Evolutionary conservation across 345 rosid genomes (phyloP).

Genomic region (Camelina laxa): DNA sequence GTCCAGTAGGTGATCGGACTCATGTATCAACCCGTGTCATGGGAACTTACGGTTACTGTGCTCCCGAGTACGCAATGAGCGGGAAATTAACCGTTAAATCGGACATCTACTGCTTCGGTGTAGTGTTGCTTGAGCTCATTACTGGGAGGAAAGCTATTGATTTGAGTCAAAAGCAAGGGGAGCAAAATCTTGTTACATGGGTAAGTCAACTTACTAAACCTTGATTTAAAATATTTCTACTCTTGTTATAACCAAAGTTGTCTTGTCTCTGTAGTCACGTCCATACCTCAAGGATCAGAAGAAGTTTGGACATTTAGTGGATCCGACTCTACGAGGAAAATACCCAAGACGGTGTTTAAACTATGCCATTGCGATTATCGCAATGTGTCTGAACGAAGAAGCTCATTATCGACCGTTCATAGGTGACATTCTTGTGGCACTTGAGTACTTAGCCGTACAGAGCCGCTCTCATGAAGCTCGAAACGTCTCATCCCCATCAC

Average conservation of each 20-base stretch:
- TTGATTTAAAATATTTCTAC: not conserved
- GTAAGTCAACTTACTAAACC: constrained; percentile 49
- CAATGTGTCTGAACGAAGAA: constrained; percentile 96
- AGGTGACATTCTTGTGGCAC: constrained; percentile 86
- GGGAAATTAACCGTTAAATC: constrained; percentile 93
- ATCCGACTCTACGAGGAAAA: constrained; percentile 71
- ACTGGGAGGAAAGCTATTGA: constrained; percentile 92
- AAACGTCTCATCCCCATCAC: constrained; percentile 35
- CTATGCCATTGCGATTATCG: constrained; percentile 83
- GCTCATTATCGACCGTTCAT: constrained; percentile 86
- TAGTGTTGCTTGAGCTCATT: constrained; percentile 87
- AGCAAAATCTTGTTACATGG: constrained; percentile 88
- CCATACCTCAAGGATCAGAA: constrained; percentile 76
- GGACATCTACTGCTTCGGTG: constrained; percentile 98
- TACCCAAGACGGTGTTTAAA: constrained; percentile 82
- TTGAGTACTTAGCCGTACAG: constrained; percentile 70
- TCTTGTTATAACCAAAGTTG: not conserved
- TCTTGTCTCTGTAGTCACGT: constrained; percentile 56
- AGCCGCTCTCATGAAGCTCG: constrained; percentile 39
- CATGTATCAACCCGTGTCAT: constrained; percentile 97
- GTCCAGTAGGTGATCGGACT: constrained; percentile 96
- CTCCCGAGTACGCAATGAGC: constrained; percentile 98
- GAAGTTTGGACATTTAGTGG: constrained; percentile 68
- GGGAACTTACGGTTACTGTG: constrained; percentile 99
- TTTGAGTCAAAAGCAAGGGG: constrained; percentile 58